These are phyloP conservation scores for Candida lessepsii DNA, from an alignment of 805 yeast species.

Conservation along the genomic window DNA sequence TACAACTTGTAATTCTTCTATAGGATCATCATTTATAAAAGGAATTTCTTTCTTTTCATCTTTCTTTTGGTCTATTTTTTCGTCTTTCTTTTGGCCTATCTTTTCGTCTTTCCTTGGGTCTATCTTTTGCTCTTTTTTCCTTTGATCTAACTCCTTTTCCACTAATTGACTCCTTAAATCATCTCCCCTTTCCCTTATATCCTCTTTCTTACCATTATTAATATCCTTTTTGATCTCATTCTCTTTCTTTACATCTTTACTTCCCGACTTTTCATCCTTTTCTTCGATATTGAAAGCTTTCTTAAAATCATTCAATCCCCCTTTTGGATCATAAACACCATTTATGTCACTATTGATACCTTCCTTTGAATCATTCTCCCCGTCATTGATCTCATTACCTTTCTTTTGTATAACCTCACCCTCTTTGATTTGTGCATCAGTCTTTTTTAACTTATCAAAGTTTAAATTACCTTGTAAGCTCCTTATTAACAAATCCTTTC, in stretches of 20 bases:
- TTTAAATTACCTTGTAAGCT: slow-evolving; percentile 16
- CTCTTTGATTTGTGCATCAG: too few relatives aligned
- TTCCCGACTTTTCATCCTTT: background rate
- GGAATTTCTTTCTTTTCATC: background rate
- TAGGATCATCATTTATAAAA: background rate
- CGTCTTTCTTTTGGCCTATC: background rate
- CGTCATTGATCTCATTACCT: background rate
- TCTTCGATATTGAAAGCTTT: too few relatives aligned
- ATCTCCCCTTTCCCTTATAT: background rate
- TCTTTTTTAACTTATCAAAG: background rate
- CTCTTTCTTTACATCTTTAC: background rate
- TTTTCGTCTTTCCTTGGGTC: too few relatives aligned
- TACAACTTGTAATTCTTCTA: slow-evolving; percentile 11
- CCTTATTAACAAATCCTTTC: slow-evolving; percentile 16
- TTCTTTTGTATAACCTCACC: too few relatives aligned
- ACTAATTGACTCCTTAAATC: too few relatives aligned
- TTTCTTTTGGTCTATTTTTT: background rate
- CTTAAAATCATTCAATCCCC: too few relatives aligned
- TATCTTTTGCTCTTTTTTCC: background rate
- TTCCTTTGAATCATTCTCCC: background rate
- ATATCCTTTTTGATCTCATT: background rate
- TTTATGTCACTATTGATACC: too few relatives aligned
- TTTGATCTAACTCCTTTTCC: background rate
- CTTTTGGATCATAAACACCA: too few relatives aligned
- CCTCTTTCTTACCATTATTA: background rate